These are phyloP conservation scores for Colletotrichum musicola DNA, from an alignment of 2,329 filamentous ascomycete genomes.

Conservation along the genomic window DNA sequence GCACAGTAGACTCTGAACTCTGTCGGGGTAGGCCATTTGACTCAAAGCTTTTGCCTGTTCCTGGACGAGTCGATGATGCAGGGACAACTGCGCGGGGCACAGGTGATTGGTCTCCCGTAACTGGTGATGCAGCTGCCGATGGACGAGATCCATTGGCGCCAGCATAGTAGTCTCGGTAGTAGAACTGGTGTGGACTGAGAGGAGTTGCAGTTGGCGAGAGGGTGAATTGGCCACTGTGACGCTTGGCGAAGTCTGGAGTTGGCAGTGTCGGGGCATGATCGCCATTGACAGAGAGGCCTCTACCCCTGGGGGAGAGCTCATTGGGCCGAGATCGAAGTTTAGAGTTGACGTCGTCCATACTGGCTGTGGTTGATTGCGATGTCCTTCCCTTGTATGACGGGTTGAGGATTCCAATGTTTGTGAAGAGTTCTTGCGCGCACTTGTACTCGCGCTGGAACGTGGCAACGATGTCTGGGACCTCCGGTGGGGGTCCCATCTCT, in stretches of 20 bases:
- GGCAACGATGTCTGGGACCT: conserved; percentile 79
- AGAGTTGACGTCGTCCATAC: conserved; percentile 63
- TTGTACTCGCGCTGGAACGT: conserved; percentile 85
- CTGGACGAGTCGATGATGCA: conserved; percentile 61
- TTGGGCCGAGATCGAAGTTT: conserved; percentile 63
- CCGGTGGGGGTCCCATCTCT: conserved; percentile 72
- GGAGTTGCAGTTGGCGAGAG: conserved; percentile 66
- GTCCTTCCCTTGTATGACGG: conserved; percentile 72
- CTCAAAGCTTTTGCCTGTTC: conserved; percentile 72
- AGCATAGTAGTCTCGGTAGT: conserved; percentile 68
- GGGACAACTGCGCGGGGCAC: conserved; percentile 54
- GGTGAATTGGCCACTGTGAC: conserved; percentile 75
- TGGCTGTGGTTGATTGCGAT: conserved; percentile 70
- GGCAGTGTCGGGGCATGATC: conserved; percentile 74
- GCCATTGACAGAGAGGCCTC: conserved; percentile 72
- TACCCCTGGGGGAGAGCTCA: conserved; percentile 64
- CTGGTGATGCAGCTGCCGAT: conserved; percentile 58
- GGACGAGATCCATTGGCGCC: conserved; percentile 53
- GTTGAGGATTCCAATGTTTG: conserved; percentile 82
- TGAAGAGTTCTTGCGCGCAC: conserved; percentile 78
- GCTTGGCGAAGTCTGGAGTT: conserved; percentile 74
- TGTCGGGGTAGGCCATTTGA: conserved; percentile 63
- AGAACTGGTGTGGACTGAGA: conserved; percentile 67
- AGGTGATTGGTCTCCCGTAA: conserved; percentile 65
- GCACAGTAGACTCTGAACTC: conserved; percentile 63